Conservation (phyloP, 2,329 filamentous ascomycete species). For the Periconia macrospinosa region DNA sequence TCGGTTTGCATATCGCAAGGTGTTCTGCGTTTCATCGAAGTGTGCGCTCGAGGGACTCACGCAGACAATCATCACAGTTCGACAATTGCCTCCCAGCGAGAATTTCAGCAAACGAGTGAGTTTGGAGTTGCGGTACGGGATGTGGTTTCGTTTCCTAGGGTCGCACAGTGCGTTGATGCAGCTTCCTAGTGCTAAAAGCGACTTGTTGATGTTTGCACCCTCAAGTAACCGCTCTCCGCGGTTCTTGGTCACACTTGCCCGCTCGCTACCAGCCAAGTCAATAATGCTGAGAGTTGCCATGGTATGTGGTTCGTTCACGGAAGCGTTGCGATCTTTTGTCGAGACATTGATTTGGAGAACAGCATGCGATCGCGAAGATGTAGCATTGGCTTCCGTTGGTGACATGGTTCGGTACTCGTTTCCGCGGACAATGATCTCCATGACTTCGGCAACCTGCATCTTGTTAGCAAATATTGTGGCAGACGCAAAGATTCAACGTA, state of each 20-base stretch:
- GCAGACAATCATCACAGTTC: slow-evolving; percentile 99
- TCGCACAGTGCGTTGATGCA: slow-evolving; percentile 99
- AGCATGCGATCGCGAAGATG: slow-evolving; percentile 94
- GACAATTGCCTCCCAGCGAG: slow-evolving; percentile 95
- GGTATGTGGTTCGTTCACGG: slow-evolving; percentile 90
- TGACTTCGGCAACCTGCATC: slow-evolving; percentile 72
- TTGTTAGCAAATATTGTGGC: slow-evolving; percentile 20
- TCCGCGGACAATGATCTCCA: slow-evolving; percentile 97
- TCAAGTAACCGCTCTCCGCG: slow-evolving; percentile 87
- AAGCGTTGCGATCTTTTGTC: slow-evolving; percentile 89
- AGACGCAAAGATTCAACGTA: slow-evolving; percentile 44
- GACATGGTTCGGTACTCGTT: slow-evolving; percentile 96
- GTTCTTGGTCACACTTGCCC: slow-evolving; percentile 96
- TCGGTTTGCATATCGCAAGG: slow-evolving; percentile 91
- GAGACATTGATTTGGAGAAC: slow-evolving; percentile 97
- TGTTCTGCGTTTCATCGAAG: slow-evolving; percentile 98
- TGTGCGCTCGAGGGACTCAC: slow-evolving; percentile 95
- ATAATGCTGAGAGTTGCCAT: slow-evolving; percentile 99
- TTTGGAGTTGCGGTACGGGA: slow-evolving; percentile 97
- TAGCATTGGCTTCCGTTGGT: slow-evolving; percentile 94
- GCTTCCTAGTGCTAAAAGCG: slow-evolving; percentile 86
- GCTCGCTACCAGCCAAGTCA: slow-evolving; percentile 92
- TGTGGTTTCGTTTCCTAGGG: slow-evolving; percentile 84
- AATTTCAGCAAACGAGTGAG: slow-evolving; percentile 95
- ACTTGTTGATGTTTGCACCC: slow-evolving; percentile 99